A percentile compares a stretch with the other conserved stretches of the same genome.
These are phyloP conservation scores for Aspergillus versicolor DNA, from an alignment of 2,329 filamentous ascomycete genomes.

Conservation along the genomic window DNA sequence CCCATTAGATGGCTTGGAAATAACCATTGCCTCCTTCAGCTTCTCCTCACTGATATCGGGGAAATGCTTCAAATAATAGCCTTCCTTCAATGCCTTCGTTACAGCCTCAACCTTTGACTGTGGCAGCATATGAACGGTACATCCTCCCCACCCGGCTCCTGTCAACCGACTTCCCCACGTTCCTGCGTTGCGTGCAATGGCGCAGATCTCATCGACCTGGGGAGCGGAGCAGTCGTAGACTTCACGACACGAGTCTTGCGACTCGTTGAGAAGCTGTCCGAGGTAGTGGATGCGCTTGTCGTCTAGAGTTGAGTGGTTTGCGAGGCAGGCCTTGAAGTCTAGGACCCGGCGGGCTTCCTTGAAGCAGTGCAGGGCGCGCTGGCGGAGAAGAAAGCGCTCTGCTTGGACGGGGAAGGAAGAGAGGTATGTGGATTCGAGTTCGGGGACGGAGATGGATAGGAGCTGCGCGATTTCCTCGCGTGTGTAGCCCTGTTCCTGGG, in stretches of 20 bases:
- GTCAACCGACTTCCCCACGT: conserved; percentile 83
- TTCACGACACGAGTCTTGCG: conserved; percentile 82
- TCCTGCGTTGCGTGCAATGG: conserved; percentile 73
- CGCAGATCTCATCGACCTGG: conserved; percentile 86
- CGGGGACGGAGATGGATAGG: conserved; percentile 66
- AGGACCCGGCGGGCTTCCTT: conserved; percentile 83
- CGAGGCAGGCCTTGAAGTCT: conserved; percentile 76
- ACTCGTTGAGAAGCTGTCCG: conserved; percentile 82
- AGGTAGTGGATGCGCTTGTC: conserved; percentile 70
- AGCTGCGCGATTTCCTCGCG: conserved; percentile 76
- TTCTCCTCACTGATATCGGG: conserved; percentile 70
- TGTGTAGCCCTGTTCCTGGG: conserved; percentile 80
- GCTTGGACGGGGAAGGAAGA: conserved; percentile 86
- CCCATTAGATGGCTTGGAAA: conserved; percentile 68
- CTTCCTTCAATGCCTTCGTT: conserved; percentile 70
- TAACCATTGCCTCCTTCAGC: conserved; percentile 75
- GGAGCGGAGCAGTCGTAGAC: conserved; percentile 89
- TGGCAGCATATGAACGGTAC: conserved; percentile 88
- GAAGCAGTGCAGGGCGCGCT: conserved; percentile 88
- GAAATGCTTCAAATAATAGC: conserved; percentile 77
- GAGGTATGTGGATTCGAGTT: conserved; percentile 76
- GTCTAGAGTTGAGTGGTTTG: conserved; percentile 52
- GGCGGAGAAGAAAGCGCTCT: conserved; percentile 80
- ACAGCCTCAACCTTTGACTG: conserved; percentile 77
- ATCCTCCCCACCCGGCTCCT: conserved; percentile 95